Evolutionary conservation across 2,329 filamentous ascomycete species (phyloP), one percentile per base, ranked within the genome.

Genomic region (Aschersonia sp.): DNA sequence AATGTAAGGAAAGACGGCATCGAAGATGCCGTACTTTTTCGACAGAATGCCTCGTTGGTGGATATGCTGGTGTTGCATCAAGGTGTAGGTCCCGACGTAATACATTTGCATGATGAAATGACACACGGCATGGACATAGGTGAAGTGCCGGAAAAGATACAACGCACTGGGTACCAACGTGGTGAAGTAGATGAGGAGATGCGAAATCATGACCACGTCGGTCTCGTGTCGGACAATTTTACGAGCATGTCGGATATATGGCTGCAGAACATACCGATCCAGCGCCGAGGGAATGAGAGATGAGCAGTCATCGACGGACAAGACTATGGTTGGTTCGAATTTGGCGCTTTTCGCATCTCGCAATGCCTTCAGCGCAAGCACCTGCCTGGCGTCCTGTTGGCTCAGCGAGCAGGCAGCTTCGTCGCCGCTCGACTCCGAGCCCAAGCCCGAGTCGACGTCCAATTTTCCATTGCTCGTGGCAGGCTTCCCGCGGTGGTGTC

Each of bases 61-160:
- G 55, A 90, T 89, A 60, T 90, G 85, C 58, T 90, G 84, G 57
- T 90, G 85, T 73, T 85, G 84, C 76, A 90, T 79, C 39, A 90
- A 70, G 0, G 84, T 90, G 64, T 87, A 90, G 2, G 80, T 70
- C 6, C 84, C 84, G 46, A 80, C 76, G 57, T 81, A 88, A 59
- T 73, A 84, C 35, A 74, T 65, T 55, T 84, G 78, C 69, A 87
- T 79, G 8, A 75, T 56, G 47, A 72, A 68, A 58, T 90, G 85
- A 31, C 79, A 54, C 12, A 85, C 54, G 8, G 74, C 85, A 61
- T 88, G 85, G 39, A 74, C 53, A 65, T 76, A 86, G 8, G 71
- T 74, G 64, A 89, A 89, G 56, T 71, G 66, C 54, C 72, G 69
- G 62, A 77, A 85, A 10, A 90, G 69, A 47, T 72, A 71, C 7